These are phyloP conservation scores for Andrographis paniculata DNA, from an alignment of 305 asterid species.

Conservation along the genomic window DNA sequence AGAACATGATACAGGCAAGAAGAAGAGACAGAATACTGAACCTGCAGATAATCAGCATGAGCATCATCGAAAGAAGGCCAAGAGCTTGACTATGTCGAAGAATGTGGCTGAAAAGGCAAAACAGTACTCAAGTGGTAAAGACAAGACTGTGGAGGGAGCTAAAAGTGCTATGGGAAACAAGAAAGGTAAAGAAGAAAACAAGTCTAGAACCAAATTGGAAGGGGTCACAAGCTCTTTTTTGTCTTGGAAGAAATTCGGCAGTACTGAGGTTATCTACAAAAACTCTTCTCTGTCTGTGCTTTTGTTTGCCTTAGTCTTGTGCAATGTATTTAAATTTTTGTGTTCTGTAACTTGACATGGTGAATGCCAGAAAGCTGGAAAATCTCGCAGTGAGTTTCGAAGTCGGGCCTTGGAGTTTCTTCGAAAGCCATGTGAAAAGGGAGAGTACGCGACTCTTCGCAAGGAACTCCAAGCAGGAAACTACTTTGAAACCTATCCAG, in stretches of 20 bases:
- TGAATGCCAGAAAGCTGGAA: neutral
- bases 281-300: neutral
- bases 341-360: neutral
- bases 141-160: too few species aligned
- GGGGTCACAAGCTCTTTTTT: too few species aligned
- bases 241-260: neutral
- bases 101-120: too few species aligned
- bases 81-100: too few species aligned
- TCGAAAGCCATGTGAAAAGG: conserved; percentile 23
- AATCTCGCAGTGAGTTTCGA: conserved; percentile 25
- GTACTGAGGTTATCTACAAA: neutral
- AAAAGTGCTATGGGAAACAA: too few species aligned
- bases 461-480: conserved; percentile 1
- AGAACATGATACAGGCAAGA: too few species aligned
- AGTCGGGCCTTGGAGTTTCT: conserved; percentile 21
- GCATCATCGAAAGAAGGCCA: too few species aligned
- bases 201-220: too few species aligned
- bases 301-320: conserved; percentile 5
- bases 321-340: neutral
- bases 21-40: too few species aligned
- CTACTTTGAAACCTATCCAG: conserved; percentile 24
- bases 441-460: conserved; percentile 24
- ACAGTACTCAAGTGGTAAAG: too few species aligned
- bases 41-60: too few species aligned
- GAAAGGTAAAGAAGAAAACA: too few species aligned